Base-by-base conservation (phyloP, 2,329 filamentous ascomycete genomes). In the Cytospora mali region DNA sequence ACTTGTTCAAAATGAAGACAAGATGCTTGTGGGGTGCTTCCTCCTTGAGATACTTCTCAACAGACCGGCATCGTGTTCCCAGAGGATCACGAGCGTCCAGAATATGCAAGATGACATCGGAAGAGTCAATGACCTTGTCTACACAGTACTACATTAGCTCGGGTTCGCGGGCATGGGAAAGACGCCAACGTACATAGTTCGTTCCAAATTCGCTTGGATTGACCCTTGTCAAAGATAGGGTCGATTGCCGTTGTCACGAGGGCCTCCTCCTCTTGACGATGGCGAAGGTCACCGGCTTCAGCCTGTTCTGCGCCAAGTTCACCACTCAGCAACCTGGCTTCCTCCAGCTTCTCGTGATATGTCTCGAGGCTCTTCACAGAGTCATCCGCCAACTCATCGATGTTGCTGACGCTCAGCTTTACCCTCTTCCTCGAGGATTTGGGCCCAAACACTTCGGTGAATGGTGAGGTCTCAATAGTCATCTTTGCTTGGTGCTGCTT, bases 21-120 rank as follows among this genome's bases (percentile, higher is more conserved):
- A 99, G 81, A 75, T 98, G 94, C 80, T 99, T 99, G 77, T 99
- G 95, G 9, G 93, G 92, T 18, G 93, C 94, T 73, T 99, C 95
- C 67, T 95, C 91, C 66, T 86, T 87, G 55, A 99, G 88, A 73
- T 97, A 98, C 73, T 97, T 97, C 74, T 99, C 91, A 27, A 96
- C 88, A 70, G 91, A 92, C 31, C 88, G 85, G 80, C 95, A 99
- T 61, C 95, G 85, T 18, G 95, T 98, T 35, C 95, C 95, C 13
- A 94, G 79, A 3, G 93, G 93, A 75, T 97, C 93, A 76, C 93
- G 84, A 48, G 93, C 93, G 75, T 97, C 94, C 1, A 97, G 80
- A 16, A 97, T 91, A 71, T 97, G 95, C n/a, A 99, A 89, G 52
- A 99, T 87, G 39, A 99, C 94, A 76, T 99, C 95, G 11, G 91